Conservation (phyloP, 495 filamentous ascomycete genomes). For the Aspergillus wentii region DNA sequence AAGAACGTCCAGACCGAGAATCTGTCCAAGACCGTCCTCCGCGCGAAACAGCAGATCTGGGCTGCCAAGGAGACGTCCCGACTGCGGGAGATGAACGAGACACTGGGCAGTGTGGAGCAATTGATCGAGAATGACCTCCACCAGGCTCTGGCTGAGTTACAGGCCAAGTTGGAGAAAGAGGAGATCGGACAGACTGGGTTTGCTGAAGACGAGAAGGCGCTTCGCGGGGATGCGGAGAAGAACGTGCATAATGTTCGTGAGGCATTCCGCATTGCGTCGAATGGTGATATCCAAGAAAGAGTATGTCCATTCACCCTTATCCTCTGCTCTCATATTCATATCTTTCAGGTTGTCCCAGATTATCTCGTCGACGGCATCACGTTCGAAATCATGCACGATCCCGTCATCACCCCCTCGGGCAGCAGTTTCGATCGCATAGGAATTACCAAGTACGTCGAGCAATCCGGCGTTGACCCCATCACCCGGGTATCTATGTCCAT, state of each 20-base stretch:
- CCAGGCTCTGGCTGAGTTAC: constrained; percentile 45
- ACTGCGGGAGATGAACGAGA: constrained; percentile 41
- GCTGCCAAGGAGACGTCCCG: constrained; percentile 44
- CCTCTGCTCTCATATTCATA: constrained; percentile 7
- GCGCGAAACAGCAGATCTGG: constrained; percentile 69
- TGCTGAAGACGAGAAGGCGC: constrained; percentile 31
- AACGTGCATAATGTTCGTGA: constrained; percentile 47
- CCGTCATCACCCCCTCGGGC: constrained; percentile 81
- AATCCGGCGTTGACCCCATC: constrained; percentile 71
- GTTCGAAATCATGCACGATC: constrained; percentile 91
- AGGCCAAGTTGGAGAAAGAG: constrained; percentile 33
- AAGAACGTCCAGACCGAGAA: constrained; percentile 57
- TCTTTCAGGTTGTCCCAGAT: constrained; percentile 65
- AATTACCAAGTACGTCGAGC: constrained; percentile 79
- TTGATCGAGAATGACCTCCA: constrained; percentile 50
- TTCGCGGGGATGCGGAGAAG: constrained; percentile 45
- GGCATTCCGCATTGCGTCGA: constrained; percentile 42
- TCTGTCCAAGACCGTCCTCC: constrained; percentile 63
- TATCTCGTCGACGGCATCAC: constrained; percentile 86
- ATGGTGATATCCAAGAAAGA: constrained; percentile 57
- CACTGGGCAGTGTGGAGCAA: constrained; percentile 43
- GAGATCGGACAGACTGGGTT: constrained; percentile 46
- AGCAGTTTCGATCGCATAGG: constrained; percentile 84
- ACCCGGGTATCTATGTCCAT: constrained; percentile 69
- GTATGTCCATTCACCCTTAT: constrained; percentile 25